Conservation (phyloP, 73 alveolate species). For the Paraurostyla sp. region DNA sequence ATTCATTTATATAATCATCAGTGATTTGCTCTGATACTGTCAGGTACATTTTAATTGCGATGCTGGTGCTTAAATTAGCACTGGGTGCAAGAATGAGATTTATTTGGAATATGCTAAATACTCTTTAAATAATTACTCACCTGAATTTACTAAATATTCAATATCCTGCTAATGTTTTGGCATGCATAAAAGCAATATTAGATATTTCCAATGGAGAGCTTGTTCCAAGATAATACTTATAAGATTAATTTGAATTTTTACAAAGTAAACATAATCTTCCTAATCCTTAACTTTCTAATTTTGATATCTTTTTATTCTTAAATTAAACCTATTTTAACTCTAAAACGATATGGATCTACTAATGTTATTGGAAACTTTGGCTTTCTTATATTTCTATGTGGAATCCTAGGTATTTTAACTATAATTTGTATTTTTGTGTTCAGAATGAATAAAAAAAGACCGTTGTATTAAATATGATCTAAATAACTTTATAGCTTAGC, state of each 20-base stretch:
- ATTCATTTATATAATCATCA: too few relatives aligned
- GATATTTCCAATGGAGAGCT: not conserved
- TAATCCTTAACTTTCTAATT: not conserved
- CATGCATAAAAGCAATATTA: not conserved
- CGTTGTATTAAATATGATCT: not conserved
- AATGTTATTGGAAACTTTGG: conserved; percentile 11
- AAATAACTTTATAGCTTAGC: not conserved
- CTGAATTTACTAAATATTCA: not conserved
- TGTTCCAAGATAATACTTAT: not conserved
- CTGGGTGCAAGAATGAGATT: not conserved
- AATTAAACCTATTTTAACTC: not conserved
- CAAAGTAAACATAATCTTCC: not conserved
- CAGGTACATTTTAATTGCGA: not conserved
- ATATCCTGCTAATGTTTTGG: not conserved
- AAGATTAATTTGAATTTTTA: not conserved
- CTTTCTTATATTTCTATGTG: not conserved
- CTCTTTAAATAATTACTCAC: not conserved
- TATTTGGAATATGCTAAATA: not conserved
- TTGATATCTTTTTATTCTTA: conserved; percentile 3
- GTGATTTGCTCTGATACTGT: not conserved
- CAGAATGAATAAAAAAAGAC: not conserved
- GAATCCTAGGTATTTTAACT: not conserved
- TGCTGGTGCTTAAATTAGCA: not conserved
- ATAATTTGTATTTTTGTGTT: not conserved
- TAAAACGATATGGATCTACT: conserved; percentile 1